Percentiles rank a stretch among this genome's conserved stretches.
phyloP scores from a whole-genome alignment of 2,329 filamentous ascomycete species.

The Ophiostoma piceae region DNA sequence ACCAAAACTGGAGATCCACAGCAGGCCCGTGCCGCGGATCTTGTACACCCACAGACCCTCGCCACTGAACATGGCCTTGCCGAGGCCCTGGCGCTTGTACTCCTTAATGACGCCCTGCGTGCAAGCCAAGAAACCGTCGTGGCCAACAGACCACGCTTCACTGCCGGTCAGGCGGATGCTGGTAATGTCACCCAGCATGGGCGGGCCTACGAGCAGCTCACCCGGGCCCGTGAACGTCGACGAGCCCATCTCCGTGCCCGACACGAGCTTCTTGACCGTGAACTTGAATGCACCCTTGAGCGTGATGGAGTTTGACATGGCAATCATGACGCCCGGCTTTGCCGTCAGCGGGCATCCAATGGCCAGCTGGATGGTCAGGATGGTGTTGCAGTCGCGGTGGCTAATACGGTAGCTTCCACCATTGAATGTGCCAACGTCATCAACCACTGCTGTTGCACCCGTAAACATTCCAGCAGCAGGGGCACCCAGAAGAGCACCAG shows the following conservation, averaged over 20 bases:
- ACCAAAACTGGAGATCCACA: constrained; percentile 91
- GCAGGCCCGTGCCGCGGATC: constrained; percentile 69
- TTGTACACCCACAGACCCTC: constrained; percentile 90
- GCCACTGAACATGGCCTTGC: constrained; percentile 89
- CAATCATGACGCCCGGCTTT: constrained; percentile 86
- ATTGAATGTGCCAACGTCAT: constrained; percentile 95
- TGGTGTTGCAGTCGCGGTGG: constrained; percentile 84
- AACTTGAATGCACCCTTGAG: constrained; percentile 81
- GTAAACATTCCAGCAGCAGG: constrained; percentile 53
- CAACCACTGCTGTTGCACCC: constrained; percentile 58
- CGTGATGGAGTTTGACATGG: constrained; percentile 84
- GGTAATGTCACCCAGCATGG: constrained; percentile 77
- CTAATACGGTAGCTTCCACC: constrained; percentile 91
- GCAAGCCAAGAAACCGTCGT: constrained; percentile 77
- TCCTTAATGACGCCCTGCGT: constrained; percentile 87
- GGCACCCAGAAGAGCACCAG: constrained; percentile 36
- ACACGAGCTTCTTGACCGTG: constrained; percentile 83
- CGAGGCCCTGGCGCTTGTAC: constrained; percentile 76
- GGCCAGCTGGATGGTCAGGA: constrained; percentile 82
- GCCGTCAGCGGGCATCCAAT: constrained; percentile 78
- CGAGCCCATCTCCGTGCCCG: constrained; percentile 70
- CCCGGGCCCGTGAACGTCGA: constrained; percentile 85
- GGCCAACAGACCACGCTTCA: constrained; percentile 77
- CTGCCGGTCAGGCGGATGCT: constrained; percentile 67
- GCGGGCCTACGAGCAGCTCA: constrained; percentile 78